Evolutionary conservation across 2,329 filamentous ascomycete genomes (phyloP).

Genomic region (Hirsutella minnesotensis): DNA sequence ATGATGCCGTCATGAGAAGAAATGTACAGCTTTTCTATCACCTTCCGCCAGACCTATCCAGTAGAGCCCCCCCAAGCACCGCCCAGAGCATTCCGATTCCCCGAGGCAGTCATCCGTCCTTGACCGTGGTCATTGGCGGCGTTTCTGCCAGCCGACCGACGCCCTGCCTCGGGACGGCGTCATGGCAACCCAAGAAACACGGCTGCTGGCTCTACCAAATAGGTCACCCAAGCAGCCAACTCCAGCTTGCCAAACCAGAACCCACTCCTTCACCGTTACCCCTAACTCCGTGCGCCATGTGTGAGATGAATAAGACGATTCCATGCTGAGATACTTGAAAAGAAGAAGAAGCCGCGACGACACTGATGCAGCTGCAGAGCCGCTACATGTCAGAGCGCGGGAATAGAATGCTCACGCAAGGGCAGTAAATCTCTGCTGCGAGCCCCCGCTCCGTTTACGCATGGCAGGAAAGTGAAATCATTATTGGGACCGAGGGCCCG

Average conservation of each 20-base stretch:
- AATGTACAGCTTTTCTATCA: constrained; percentile 28
- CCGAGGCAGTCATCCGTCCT: not conserved
- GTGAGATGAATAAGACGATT: constrained; percentile 21
- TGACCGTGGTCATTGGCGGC: not conserved
- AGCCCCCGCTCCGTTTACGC: not conserved
- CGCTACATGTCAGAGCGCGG: constrained; percentile 15
- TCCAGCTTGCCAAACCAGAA: constrained; percentile 22
- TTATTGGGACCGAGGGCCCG: not conserved
- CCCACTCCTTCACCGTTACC: constrained; percentile 18
- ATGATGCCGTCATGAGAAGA: constrained; percentile 24
- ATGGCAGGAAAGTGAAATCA: not conserved
- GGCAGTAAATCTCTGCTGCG: not conserved
- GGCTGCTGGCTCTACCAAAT: not conserved
- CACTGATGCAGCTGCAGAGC: constrained; percentile 14
- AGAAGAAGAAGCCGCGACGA: constrained; percentile 22
- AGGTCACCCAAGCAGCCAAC: constrained; percentile 17
- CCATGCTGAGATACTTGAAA: constrained; percentile 23
- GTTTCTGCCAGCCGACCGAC: not conserved
- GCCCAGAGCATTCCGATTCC: not conserved
- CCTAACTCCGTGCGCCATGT: constrained; percentile 29
- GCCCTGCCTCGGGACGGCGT: not conserved
- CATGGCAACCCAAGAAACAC: not conserved
- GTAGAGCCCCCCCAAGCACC: constrained; percentile 9
- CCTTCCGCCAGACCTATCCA: constrained; percentile 9
- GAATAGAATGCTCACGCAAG: constrained; percentile 8